Base-by-base conservation (phyloP, 129 eudicot species). In the Chrysanthemum lavandulifolium region DNA sequence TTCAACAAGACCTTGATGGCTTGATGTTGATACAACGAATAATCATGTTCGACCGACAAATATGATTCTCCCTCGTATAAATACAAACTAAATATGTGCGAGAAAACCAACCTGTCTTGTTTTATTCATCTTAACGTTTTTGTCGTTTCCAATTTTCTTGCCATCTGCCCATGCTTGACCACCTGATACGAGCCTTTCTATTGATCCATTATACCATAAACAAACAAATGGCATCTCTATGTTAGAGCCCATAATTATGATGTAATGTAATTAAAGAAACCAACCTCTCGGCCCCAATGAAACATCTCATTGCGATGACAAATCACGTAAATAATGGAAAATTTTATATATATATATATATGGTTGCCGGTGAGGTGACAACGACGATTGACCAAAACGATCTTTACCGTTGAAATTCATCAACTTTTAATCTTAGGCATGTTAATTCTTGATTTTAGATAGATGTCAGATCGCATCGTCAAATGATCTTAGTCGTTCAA, bases 61-160 rank as follows among this genome's bases (percentile, higher is more conserved):
- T 63, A 31, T 27, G 68, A 63, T 33, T 29, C 50, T 31, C 19
- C 27, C 13, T 58, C 63, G 3, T 3, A 58, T 58, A 58, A 2
- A 6, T 7, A 33, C 68, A 63, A 33, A 29, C 23, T 4, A 63
- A 13, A 63, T 63, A n/a, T 63, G 49, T 31, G 11, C 48, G 48
- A 62, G 50, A 13, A n/a, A 63, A 3, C 25, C 50, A 27, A 31
- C 45, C 13, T 62, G 48, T 27, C 67, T 40, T 40, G 47, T 40
- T 40, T 7, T 1, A 40, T 40, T 40, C 47, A 31, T 62, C 23
- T 31, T 62, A 62, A 62, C 7, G 1, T 14, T 45, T 62, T 14
- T 62, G 67, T 62, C 67, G 49, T 62, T 62, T 14, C 67, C 49
- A 62, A 62, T 62, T 62, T 62, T 40, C 2, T 40, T 31, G 21